Percentiles rank a stretch among this genome's conserved stretches.
Conservation (phyloP, 345 rosid species). For the Adansonia digitata region DNA sequence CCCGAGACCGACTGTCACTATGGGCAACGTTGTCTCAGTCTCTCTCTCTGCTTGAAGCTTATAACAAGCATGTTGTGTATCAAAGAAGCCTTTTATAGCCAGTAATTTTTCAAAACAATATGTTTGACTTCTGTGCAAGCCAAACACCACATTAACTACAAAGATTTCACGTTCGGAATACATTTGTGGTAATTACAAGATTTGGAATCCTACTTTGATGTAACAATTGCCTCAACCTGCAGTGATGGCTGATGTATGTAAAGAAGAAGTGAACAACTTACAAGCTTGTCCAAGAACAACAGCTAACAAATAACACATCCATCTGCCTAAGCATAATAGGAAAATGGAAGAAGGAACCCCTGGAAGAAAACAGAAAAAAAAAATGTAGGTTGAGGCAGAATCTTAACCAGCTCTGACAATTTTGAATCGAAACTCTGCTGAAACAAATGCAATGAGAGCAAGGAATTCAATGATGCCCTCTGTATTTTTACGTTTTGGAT, state of each 20-base stretch:
- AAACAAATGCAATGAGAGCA: constrained; percentile 12
- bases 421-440: constrained; percentile 3
- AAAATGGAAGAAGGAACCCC: constrained; percentile 9
- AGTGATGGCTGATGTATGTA: neutral
- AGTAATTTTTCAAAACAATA: neutral
- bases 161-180: neutral
- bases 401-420: constrained; percentile 14
- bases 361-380: neutral
- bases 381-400: constrained; percentile 13
- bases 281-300: constrained; percentile 12
- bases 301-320: constrained; percentile 11
- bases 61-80: neutral
- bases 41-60: no score
- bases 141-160: neutral
- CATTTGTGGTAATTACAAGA: neutral
- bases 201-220: neutral
- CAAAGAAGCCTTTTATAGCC: neutral
- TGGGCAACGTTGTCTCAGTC: no score
- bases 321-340: constrained; percentile 8
- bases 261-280: constrained; percentile 5
- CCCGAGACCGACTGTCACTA: no score
- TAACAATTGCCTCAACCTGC: constrained; percentile 13
- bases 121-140: neutral
- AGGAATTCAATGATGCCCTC: constrained; percentile 7
- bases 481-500: constrained; percentile 27